Conservation (phyloP, 495 filamentous ascomycete species). For the Hypoxylon perforatum region DNA sequence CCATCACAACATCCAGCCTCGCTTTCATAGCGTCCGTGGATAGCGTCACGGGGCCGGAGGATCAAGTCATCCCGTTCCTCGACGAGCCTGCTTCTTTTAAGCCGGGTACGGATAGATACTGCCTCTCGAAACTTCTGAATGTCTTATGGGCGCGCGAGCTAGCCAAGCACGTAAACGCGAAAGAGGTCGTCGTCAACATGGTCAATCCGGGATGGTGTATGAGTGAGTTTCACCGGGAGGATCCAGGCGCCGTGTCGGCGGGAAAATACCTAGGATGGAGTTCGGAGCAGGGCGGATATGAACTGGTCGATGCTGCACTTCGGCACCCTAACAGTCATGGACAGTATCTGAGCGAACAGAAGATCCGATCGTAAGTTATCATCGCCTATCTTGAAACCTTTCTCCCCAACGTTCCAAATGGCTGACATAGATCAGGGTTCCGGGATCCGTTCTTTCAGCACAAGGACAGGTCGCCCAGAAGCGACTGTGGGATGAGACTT, state of each 20-base stretch:
- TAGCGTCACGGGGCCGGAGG: too few relatives aligned
- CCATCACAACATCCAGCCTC: too few relatives aligned
- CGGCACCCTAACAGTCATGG: conserved; percentile 23
- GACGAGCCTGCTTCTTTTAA: too few relatives aligned
- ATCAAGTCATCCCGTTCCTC: not conserved
- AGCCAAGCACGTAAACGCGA: conserved; percentile 1
- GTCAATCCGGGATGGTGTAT: conserved; percentile 38
- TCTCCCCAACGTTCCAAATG: too few relatives aligned
- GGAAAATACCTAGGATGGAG: conserved; percentile 30
- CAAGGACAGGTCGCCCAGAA: conserved; percentile 9
- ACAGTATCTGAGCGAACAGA: conserved; percentile 38
- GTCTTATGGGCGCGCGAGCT: conserved; percentile 38
- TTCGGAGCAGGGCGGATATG: conserved; percentile 25
- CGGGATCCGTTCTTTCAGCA: conserved; percentile 8
- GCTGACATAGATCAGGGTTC: too few relatives aligned
- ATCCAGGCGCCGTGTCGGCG: conserved; percentile 19
- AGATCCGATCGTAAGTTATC: conserved; percentile 23
- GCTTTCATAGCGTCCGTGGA: too few relatives aligned
- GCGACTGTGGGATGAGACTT: conserved; percentile 26
- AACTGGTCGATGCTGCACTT: conserved; percentile 28
- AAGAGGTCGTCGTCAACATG: conserved; percentile 24
- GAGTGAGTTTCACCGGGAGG: conserved; percentile 25
- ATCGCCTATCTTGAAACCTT: too few relatives aligned
- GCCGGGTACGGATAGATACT: conserved; percentile 37
- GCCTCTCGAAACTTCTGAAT: conserved; percentile 27